Evolutionary conservation across 805 yeast genomes (phyloP).

Genomic region (Candida khao-thaluensis): DNA sequence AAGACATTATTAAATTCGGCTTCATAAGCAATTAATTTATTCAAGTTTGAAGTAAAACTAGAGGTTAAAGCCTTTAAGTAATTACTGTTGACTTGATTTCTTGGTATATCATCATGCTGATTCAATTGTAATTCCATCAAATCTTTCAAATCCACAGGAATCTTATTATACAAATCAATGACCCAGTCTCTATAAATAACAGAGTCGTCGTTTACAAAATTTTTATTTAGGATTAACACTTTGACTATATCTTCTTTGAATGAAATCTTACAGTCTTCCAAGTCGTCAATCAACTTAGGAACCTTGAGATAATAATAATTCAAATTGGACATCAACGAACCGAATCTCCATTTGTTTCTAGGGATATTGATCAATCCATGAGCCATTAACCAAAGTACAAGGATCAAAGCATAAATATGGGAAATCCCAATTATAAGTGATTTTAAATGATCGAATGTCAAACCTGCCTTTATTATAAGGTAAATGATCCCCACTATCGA

Average conservation of each 20-base stretch:
- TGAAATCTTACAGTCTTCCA: constrained; percentile 61
- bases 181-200: constrained; percentile 60
- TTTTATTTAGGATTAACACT: constrained; percentile 50
- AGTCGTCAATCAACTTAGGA: constrained; percentile 55
- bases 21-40: constrained; percentile 53
- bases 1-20: constrained; percentile 56
- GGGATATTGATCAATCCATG: constrained; percentile 76
- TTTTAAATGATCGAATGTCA: constrained; percentile 55
- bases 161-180: constrained; percentile 47
- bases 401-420: constrained; percentile 69
- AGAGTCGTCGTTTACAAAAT: constrained; percentile 31
- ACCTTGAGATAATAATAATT: constrained; percentile 50
- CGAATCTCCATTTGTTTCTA: constrained; percentile 42
- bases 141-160: constrained; percentile 40
- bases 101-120: constrained; percentile 20
- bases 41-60: constrained; percentile 50
- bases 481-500: constrained; percentile 59
- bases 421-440: constrained; percentile 71
- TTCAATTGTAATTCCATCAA: constrained; percentile 30
- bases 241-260: constrained; percentile 64
- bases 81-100: constrained; percentile 36
- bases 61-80: constrained; percentile 53
- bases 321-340: constrained; percentile 27
- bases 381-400: constrained; percentile 83
- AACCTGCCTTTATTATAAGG: constrained; percentile 49